Conservation (phyloP, 495 filamentous ascomycete species). For the Penicillium argentinense region DNA sequence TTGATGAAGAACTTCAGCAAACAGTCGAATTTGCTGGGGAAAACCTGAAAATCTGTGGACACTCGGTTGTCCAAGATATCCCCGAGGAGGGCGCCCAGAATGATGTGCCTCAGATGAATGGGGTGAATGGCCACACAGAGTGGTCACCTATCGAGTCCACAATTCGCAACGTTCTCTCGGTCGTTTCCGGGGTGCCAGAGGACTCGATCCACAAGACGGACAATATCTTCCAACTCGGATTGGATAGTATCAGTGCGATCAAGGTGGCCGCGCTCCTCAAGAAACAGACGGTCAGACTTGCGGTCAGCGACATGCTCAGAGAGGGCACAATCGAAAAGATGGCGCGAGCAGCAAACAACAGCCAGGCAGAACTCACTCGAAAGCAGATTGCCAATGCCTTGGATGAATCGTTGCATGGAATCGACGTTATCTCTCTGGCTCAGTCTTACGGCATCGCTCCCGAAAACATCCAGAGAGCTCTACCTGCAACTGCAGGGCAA, state of each 20-base stretch:
- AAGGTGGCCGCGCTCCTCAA: constrained; percentile 36
- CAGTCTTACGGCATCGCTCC: constrained; percentile 19
- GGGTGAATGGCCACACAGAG: constrained; percentile 2
- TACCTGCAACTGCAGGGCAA: constrained; percentile 35
- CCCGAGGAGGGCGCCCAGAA: not conserved
- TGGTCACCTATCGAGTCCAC: constrained; percentile 38
- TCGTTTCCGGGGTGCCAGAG: constrained; percentile 61
- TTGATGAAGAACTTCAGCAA: constrained; percentile 42
- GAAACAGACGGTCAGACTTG: constrained; percentile 28
- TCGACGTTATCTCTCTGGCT: constrained; percentile 20
- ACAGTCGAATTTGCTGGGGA: constrained; percentile 50
- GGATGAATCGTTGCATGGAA: constrained; percentile 9
- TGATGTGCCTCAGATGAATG: not conserved
- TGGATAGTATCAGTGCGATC: constrained; percentile 90
- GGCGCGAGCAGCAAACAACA: constrained; percentile 20
- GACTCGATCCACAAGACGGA: constrained; percentile 59
- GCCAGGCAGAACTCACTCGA: constrained; percentile 5
- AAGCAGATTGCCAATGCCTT: constrained; percentile 15
- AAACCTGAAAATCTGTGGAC: constrained; percentile 53
- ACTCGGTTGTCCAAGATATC: constrained; percentile 31
- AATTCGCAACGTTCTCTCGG: constrained; percentile 62
- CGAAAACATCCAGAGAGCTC: constrained; percentile 10
- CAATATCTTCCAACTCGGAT: constrained; percentile 79
- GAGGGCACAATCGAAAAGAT: constrained; percentile 35
- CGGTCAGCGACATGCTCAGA: constrained; percentile 37